phyloP scores from a whole-genome alignment of 2,329 filamentous ascomycete species.

The Fusarium siculi region DNA sequence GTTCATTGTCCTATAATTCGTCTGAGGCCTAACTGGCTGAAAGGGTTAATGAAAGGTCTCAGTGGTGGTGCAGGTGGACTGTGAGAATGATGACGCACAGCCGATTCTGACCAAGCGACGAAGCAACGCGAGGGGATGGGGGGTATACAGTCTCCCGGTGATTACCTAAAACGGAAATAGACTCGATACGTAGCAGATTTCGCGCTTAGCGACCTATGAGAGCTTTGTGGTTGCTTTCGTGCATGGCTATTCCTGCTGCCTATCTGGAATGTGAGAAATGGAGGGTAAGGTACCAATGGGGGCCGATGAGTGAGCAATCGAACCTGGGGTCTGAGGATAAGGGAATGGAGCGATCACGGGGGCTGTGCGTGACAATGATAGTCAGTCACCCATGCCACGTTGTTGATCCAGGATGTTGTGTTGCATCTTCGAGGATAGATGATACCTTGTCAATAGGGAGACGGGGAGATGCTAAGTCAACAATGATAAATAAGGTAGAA shows the following conservation, averaged over 20 bases:
- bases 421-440: constrained; percentile 23
- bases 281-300: constrained; percentile 25
- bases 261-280: constrained; percentile 3
- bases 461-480: constrained; percentile 8
- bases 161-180: constrained; percentile 21
- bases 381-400: constrained; percentile 17
- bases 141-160: constrained; percentile 21
- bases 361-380: constrained; percentile 34
- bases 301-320: constrained; percentile 24
- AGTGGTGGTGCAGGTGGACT: neutral
- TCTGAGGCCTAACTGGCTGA: neutral
- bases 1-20: neutral
- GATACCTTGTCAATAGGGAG: constrained; percentile 16
- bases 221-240: constrained; percentile 29
- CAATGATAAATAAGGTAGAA: constrained; percentile 1
- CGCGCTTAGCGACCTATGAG: constrained; percentile 20
- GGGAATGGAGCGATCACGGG: constrained; percentile 17
- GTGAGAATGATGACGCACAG: constrained; percentile 1
- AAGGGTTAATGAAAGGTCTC: neutral
- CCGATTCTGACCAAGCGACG: neutral
- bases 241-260: constrained; percentile 29
- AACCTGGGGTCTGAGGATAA: constrained; percentile 16
- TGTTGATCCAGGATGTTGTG: constrained; percentile 13
- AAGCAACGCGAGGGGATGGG: neutral
- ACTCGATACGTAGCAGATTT: constrained; percentile 1